These are phyloP conservation scores for Strobilomyces dryophilus DNA, from an alignment of 768 basidiomycete genomes.

Conservation along the genomic window DNA sequence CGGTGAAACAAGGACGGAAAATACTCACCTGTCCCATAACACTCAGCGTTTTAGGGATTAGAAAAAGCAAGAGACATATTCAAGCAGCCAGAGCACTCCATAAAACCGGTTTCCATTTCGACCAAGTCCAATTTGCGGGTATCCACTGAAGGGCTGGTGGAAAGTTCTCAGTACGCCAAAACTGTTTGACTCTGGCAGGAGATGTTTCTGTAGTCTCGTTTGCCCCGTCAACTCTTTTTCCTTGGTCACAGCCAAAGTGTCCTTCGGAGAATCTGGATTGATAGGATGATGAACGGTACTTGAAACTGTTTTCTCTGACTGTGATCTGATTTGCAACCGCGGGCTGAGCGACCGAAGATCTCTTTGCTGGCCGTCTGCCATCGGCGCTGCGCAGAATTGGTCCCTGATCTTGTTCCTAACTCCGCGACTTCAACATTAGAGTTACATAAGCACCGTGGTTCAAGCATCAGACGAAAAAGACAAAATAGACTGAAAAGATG, in stretches of 20 bases:
- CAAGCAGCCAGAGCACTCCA: slow-evolving; percentile 62
- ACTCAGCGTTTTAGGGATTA: slow-evolving; percentile 46
- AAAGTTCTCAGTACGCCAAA: slow-evolving; percentile 8
- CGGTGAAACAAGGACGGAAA: background rate
- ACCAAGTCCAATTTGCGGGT: slow-evolving; percentile 50
- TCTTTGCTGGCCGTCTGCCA: slow-evolving; percentile 7
- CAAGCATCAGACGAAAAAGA: no score
- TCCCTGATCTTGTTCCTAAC: no score
- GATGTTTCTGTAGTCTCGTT: background rate
- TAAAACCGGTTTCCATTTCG: slow-evolving; percentile 60
- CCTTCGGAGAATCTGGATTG: background rate
- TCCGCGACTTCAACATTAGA: no score
- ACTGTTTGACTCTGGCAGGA: background rate
- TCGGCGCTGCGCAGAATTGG: background rate
- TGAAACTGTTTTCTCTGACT: background rate
- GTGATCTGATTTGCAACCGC: slow-evolving; percentile 8
- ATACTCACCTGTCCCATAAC: slow-evolving; percentile 53
- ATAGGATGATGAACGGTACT: background rate
- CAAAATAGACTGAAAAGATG: no score
- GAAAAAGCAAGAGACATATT: slow-evolving; percentile 54
- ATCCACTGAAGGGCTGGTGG: slow-evolving; percentile 50
- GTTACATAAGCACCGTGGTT: no score
- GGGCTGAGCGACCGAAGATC: background rate
- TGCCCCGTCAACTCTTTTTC: background rate
- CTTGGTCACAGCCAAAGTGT: background rate